Evolutionary conservation across 2,329 filamentous ascomycete genomes (phyloP), one percentile per base, ranked within the genome.

Genomic region (Colletotrichum tabaci): DNA sequence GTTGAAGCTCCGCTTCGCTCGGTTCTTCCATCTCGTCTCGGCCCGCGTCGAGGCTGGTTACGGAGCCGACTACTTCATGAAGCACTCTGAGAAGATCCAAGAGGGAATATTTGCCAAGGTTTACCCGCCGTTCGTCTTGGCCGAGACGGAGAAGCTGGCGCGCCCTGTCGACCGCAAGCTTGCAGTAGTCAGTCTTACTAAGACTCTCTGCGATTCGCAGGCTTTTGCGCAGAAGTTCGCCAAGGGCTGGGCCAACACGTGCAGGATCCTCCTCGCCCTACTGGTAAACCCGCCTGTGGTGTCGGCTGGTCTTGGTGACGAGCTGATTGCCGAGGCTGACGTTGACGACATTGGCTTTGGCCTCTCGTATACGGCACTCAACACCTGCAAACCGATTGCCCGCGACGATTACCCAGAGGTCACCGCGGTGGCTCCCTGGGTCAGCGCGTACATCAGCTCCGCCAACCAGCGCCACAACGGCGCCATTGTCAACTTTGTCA

Each of bases 311-410:
- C 84, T 88, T 46, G 91, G 92, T 68, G 92, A 94, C 74, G 94
- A 97, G 75, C 84, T 94, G 61, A 92, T 97, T 74, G 89, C 91
- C 13, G 96, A 98, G 79, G 92, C 94, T 3, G 96, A 98, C 77
- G 93, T 98, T 35, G 96, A 99, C 77, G 96, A 99, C 80, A 91
- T 98, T 75, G 92, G 94, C 38, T 99, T 99, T 78, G 96, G 96
- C 35, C 91, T 98, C 74, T 96, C 95, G 10, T 99, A 97, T 83
- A 98, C 96, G 0, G 92, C 94, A 42, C 88, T 99, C 74, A 97
- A 96, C 84, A 98, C 96, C 0, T 96, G 96, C 84, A 94, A 92
- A 80, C 91, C 91, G 71, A 85, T 90, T 4, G 84, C 89, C 1
- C 88, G 87, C 62, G 96, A 98, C 80, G 93, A 95, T 23, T 98